Conservation (phyloP, 2,329 filamentous ascomycete genomes). For the Claviceps pusilla region DNA sequence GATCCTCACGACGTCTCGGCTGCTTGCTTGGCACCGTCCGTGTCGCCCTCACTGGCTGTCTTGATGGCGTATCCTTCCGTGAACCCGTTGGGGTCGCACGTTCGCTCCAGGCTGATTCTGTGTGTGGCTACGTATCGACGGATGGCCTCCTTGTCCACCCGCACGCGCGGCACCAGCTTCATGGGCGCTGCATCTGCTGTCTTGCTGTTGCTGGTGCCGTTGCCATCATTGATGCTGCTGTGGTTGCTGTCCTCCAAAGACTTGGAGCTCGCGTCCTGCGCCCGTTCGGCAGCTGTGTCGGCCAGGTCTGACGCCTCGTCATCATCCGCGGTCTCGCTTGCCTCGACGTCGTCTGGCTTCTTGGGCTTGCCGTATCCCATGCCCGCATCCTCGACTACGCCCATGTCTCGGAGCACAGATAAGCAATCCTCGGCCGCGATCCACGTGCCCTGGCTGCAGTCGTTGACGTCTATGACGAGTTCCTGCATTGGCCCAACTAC, state of each 20-base stretch:
- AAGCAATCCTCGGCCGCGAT: constrained; percentile 78
- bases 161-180: constrained; percentile 29
- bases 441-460: constrained; percentile 65
- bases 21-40: constrained; percentile 15
- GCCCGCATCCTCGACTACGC: constrained; percentile 45
- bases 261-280: neutral
- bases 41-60: constrained; percentile 18
- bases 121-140: constrained; percentile 52
- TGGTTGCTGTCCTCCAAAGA: neutral
- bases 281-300: neutral
- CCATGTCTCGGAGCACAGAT: constrained; percentile 65
- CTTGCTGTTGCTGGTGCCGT: neutral
- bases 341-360: constrained; percentile 1
- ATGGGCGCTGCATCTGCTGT: constrained; percentile 4
- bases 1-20: constrained; percentile 5
- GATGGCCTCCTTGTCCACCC: constrained; percentile 40
- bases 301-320: neutral
- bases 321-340: constrained; percentile 6
- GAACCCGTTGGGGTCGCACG: constrained; percentile 64
- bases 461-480: constrained; percentile 47
- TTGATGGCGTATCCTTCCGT: constrained; percentile 48
- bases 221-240: neutral
- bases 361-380: constrained; percentile 26
- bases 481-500: constrained; percentile 13
- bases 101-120: constrained; percentile 45